phyloP scores from a whole-genome alignment of 225 moss, liverwort and hornwort genomes.

The Marchantia paleacea region DNA sequence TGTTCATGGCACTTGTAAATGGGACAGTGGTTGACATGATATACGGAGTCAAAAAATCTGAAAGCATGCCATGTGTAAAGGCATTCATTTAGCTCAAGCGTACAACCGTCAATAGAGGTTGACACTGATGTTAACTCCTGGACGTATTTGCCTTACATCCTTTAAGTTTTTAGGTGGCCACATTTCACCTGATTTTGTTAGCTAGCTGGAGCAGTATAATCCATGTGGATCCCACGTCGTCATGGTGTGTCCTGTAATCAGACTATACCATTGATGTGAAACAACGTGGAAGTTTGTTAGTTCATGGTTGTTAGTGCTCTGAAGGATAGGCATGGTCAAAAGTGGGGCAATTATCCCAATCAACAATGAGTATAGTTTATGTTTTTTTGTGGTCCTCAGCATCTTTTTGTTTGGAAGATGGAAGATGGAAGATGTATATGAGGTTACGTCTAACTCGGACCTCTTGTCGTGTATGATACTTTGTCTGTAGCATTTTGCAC shows the following conservation, averaged over 20 bases:
- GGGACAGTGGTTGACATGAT: constrained; percentile 31
- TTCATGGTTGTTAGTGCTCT: constrained; percentile 11
- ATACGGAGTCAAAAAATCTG: constrained; percentile 16
- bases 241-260: background rate
- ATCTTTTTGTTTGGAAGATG: background rate
- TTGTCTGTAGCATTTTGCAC: constrained; percentile 29
- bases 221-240: constrained; percentile 12
- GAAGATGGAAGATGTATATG: background rate
- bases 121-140: constrained; percentile 20
- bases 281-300: constrained; percentile 30
- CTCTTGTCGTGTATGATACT: constrained; percentile 17
- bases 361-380: background rate
- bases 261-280: constrained; percentile 5
- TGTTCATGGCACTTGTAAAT: constrained; percentile 28
- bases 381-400: background rate
- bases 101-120: background rate
- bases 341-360: background rate
- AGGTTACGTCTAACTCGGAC: constrained; percentile 20
- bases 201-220: background rate
- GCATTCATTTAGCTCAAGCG: constrained; percentile 9
- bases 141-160: constrained; percentile 21
- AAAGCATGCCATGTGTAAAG: constrained; percentile 19
- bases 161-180: constrained; percentile 16
- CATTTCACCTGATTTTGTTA: constrained; percentile 22
- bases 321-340: background rate